A percentile compares a stretch with the other conserved stretches of the same genome.
Conservation (phyloP, 2,329 filamentous ascomycete genomes). For the Xylariomycetidae sp. region DNA sequence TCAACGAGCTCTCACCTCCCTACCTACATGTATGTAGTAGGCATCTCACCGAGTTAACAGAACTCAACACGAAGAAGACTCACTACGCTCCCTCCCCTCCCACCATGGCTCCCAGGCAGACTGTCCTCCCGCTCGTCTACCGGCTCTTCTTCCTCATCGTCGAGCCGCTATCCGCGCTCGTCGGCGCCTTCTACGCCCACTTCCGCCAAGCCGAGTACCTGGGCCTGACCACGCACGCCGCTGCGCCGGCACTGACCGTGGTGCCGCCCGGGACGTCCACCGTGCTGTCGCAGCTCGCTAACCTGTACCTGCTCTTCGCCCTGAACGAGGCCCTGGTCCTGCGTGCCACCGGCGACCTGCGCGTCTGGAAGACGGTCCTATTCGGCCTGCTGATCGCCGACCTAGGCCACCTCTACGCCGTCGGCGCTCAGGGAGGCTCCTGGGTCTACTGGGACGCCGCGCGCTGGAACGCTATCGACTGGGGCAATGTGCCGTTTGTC, state of each 20-base stretch:
- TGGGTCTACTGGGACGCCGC: slow-evolving; percentile 59
- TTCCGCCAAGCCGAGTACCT: slow-evolving; percentile 55
- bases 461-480: slow-evolving; percentile 63
- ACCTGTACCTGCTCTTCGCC: slow-evolving; percentile 72
- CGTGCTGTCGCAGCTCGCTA: slow-evolving; percentile 69
- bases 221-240: slow-evolving; percentile 53
- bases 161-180: slow-evolving; percentile 55
- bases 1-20: no score
- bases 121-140: background rate
- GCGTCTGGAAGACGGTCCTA: slow-evolving; percentile 66
- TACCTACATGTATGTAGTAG: no score
- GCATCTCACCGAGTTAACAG: no score
- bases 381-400: slow-evolving; percentile 69
- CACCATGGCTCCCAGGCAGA: background rate
- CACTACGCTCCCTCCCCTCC: no score
- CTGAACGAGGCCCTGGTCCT: slow-evolving; percentile 74
- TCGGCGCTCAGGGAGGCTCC: slow-evolving; percentile 51
- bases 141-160: background rate
- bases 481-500: slow-evolving; percentile 67
- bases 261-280: slow-evolving; percentile 60
- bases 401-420: slow-evolving; percentile 67
- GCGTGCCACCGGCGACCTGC: slow-evolving; percentile 60
- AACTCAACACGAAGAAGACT: no score
- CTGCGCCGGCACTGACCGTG: slow-evolving; percentile 34
- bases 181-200: slow-evolving; percentile 48